Percentiles rank a stretch among this genome's conserved stretches.
Evolutionary conservation across 2,329 filamentous ascomycete genomes (phyloP).

Genomic region (Davidsoniella eucalypti): DNA sequence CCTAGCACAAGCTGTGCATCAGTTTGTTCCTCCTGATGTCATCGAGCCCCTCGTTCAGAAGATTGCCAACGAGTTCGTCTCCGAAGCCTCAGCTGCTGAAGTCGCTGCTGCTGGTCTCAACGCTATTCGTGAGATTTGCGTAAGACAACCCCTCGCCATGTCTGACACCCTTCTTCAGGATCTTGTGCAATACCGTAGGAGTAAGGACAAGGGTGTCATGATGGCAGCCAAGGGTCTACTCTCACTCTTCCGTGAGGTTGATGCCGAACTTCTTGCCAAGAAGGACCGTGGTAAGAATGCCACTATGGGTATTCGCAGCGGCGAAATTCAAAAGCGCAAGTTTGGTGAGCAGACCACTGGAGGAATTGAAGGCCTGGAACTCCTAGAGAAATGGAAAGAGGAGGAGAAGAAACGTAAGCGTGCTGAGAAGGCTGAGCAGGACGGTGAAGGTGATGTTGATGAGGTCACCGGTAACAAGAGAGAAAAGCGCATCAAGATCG

Average conservation of each 20-base stretch:
- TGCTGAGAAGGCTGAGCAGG: constrained; percentile 48
- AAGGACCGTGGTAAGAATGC: constrained; percentile 85
- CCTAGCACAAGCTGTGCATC: constrained; percentile 80
- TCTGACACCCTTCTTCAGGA: constrained; percentile 90
- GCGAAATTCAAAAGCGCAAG: constrained; percentile 56
- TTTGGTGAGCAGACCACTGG: constrained; percentile 72
- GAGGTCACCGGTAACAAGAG: constrained; percentile 34
- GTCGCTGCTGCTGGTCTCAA: constrained; percentile 87
- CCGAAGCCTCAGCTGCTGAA: constrained; percentile 78
- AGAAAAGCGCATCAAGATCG: constrained; percentile 17
- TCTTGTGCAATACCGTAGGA: constrained; percentile 87
- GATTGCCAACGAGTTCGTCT: constrained; percentile 97
- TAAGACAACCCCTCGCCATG: constrained; percentile 88
- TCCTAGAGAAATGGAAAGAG: constrained; percentile 85
- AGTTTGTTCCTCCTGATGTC: constrained; percentile 78
- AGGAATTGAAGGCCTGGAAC: constrained; percentile 78
- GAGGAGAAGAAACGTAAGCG: constrained; percentile 65
- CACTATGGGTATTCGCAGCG: constrained; percentile 61
- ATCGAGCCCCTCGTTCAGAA: constrained; percentile 83
- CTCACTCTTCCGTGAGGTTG: constrained; percentile 80
- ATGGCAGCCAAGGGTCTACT: constrained; percentile 93
- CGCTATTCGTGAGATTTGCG: constrained; percentile 86
- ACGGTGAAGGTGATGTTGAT: constrained; percentile 36
- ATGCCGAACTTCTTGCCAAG: constrained; percentile 74
- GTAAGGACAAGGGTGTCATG: constrained; percentile 97